These are phyloP conservation scores for Suillus bovinus DNA, from an alignment of 768 basidiomycete species.

Conservation along the genomic window DNA sequence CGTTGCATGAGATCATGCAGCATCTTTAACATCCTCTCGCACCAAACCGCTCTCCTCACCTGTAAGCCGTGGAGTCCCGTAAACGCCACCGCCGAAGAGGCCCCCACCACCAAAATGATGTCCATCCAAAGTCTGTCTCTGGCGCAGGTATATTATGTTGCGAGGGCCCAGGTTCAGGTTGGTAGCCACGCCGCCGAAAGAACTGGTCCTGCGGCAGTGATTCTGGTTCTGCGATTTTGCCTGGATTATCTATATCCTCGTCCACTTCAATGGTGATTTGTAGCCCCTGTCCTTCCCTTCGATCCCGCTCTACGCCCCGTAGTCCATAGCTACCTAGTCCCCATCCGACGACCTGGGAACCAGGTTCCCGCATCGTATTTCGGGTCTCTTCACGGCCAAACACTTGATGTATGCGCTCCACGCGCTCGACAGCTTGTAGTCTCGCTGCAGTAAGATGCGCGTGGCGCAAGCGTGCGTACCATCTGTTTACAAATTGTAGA, in stretches of 20 bases:
- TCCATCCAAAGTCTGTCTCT: constrained; percentile 14
- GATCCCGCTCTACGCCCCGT: constrained; percentile 35
- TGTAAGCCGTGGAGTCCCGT: constrained; percentile 74
- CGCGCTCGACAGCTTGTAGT: constrained; percentile 68
- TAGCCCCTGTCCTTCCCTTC: constrained; percentile 17
- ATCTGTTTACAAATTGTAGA: constrained; percentile 43
- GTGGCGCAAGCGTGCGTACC: constrained; percentile 63
- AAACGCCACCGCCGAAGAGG: constrained; percentile 74
- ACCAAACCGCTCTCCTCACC: constrained; percentile 15
- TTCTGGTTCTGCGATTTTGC: constrained; percentile 12
- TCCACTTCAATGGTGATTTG: constrained; percentile 23
- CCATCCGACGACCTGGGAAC: constrained; percentile 53
- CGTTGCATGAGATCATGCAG: not conserved
- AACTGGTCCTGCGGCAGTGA: constrained; percentile 15
- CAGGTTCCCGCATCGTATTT: constrained; percentile 25
- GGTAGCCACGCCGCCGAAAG: constrained; percentile 10
- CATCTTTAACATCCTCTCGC: constrained; percentile 2
- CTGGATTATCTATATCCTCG: constrained; percentile 16
- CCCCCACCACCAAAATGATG: constrained; percentile 81
- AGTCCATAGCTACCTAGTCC: constrained; percentile 71
- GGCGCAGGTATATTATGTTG: constrained; percentile 11
- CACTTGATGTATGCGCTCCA: constrained; percentile 63
- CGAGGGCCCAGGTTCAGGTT: constrained; percentile 7
- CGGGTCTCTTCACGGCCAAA: constrained; percentile 40
- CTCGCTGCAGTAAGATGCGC: constrained; percentile 72